These are phyloP conservation scores for Zygosaccharomyces sapae DNA, from an alignment of 1,139 yeast genomes.

Conservation along the genomic window DNA sequence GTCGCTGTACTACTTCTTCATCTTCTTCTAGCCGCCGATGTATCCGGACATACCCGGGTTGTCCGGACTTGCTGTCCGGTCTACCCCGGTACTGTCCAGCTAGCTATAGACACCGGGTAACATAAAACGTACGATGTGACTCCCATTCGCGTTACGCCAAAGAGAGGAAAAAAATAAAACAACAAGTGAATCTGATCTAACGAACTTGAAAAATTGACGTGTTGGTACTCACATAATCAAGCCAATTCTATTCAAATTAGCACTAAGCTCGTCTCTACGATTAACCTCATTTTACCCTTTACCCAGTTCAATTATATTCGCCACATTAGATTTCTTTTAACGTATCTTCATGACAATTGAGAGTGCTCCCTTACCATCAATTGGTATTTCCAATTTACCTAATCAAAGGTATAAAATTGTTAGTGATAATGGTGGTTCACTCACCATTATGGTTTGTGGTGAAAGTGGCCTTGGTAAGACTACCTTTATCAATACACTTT, in stretches of 20 bases:
- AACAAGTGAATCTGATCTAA: background rate
- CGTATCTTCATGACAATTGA: conserved; percentile 12
- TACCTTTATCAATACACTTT: conserved; percentile 87
- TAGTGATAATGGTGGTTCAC: conserved; percentile 81
- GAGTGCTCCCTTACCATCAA: conserved; percentile 20
- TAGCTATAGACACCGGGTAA: background rate
- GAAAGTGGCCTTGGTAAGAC: conserved; percentile 94
- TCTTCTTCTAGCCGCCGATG: background rate
- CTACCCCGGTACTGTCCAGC: background rate
- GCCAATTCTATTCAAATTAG: background rate
- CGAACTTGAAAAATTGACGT: background rate
- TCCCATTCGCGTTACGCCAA: background rate
- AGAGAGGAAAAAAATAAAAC: background rate
- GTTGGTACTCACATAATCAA: background rate
- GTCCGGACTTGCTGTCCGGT: background rate
- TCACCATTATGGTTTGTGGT: conserved; percentile 93
- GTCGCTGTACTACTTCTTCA: background rate
- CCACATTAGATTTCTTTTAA: background rate
- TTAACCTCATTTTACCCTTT: background rate
- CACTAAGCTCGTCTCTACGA: background rate
- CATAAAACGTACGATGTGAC: background rate
- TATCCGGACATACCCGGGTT: background rate
- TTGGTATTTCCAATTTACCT: conserved; percentile 88
- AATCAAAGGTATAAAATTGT: conserved; percentile 93
- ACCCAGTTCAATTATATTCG: background rate